phyloP scores from a whole-genome alignment of 495 filamentous ascomycete genomes.

The Penicillium chermesinum region DNA sequence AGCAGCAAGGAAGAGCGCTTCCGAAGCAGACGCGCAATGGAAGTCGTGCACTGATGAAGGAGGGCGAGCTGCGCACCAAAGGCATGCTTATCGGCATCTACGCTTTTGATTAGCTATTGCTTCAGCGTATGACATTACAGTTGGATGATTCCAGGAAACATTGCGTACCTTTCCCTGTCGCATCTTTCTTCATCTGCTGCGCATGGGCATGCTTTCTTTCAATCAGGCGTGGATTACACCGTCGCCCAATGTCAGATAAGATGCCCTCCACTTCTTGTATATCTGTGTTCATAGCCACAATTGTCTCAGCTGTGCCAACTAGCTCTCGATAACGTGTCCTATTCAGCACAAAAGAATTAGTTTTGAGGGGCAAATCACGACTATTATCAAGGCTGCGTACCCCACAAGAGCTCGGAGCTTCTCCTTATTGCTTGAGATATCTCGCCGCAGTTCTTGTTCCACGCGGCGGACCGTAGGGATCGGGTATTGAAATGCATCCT shows the following conservation, averaged over 20 bases:
- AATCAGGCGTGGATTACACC: slow-evolving; percentile 70
- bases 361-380: slow-evolving; percentile 9
- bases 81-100: slow-evolving; percentile 49
- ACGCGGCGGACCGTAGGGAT: slow-evolving; percentile 58
- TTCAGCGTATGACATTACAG: too few relatives aligned
- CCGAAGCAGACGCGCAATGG: slow-evolving; percentile 53
- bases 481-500: slow-evolving; percentile 64
- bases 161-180: slow-evolving; percentile 41
- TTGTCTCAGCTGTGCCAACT: slow-evolving; percentile 85
- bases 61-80: slow-evolving; percentile 59
- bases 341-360: background rate
- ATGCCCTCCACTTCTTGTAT: slow-evolving; percentile 68
- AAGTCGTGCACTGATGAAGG: slow-evolving; percentile 53
- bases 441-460: slow-evolving; percentile 57
- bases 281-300: slow-evolving; percentile 78
- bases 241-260: slow-evolving; percentile 64
- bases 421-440: slow-evolving; percentile 76
- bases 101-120: slow-evolving; percentile 20
- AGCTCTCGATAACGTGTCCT: slow-evolving; percentile 89
- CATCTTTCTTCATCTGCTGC: slow-evolving; percentile 49
- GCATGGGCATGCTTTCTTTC: slow-evolving; percentile 63
- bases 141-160: background rate
- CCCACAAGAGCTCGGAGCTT: slow-evolving; percentile 88
- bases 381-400: slow-evolving; percentile 35
- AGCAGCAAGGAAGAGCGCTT: slow-evolving; percentile 56